Percentiles rank a stretch among this genome's conserved stretches.
phyloP scores from a whole-genome alignment of 169 alveolate species.

The Theileria orientalis region DNA sequence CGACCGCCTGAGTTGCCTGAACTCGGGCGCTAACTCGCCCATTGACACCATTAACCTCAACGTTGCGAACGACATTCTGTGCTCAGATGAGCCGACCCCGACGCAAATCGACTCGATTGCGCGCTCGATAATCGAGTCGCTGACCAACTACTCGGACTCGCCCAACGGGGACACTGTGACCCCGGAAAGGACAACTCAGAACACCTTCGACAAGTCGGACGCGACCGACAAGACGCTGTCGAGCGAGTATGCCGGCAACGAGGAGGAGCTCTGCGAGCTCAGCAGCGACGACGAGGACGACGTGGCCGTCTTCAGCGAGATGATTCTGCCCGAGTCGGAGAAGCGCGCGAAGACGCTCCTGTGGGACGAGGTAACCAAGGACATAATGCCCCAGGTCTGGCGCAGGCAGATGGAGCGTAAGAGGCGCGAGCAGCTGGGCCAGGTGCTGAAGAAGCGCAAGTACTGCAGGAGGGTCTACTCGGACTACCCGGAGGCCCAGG shows the following conservation, averaged over 20 bases:
- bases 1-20: constrained; percentile 25
- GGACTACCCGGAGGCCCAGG: constrained; percentile 64
- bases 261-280: neutral
- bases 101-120: constrained; percentile 58
- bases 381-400: constrained; percentile 76
- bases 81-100: constrained; percentile 63
- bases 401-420: constrained; percentile 69
- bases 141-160: neutral
- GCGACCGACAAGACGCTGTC: neutral
- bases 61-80: constrained; percentile 43
- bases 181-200: neutral
- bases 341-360: constrained; percentile 74
- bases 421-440: constrained; percentile 59
- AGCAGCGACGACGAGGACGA: constrained; percentile 70
- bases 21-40: constrained; percentile 29
- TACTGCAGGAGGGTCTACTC: constrained; percentile 46
- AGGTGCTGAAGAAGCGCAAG: constrained; percentile 56
- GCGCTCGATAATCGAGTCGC: constrained; percentile 4
- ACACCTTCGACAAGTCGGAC: neutral
- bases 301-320: constrained; percentile 51
- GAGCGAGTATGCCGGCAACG: neutral
- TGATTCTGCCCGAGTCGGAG: constrained; percentile 79
- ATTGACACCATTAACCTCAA: constrained; percentile 18
- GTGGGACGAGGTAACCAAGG: constrained; percentile 86
- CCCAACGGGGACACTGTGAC: neutral